Base-by-base conservation (phyloP, 1,284 basidiomycete species). In the Athelia sp. region DNA sequence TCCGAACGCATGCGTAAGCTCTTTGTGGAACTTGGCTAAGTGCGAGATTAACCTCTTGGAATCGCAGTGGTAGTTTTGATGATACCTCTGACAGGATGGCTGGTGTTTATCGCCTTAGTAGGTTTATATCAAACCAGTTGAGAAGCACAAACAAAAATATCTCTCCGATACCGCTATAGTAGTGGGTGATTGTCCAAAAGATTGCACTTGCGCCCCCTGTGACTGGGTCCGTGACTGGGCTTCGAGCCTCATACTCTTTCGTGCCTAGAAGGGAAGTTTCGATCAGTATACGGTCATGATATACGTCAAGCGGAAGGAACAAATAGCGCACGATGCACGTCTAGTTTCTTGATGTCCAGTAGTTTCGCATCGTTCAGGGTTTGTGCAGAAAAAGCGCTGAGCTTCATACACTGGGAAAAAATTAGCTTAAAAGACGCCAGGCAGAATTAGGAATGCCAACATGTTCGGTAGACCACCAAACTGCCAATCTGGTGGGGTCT, bases 391-490 rank as follows among this genome's bases (percentile, higher is more conserved):
- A 78, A 74, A 6, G 71, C 74, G 44, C 77, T 79, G 4, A 85
- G 66, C 46, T 75, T 73, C 19, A 82, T 55, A 50, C 68, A 78
- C 74, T 78, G 47, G 42, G 26, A 45, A 42, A 17, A 23, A 43
- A 36, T 6, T 6, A 34, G n/a, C n/a, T 22, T 32, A 34, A 14
- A 10, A 43, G 15, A 35, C 6, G 23, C 31, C 40, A 50, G 23
- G 24, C 42, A 48, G n/a, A 10, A 45, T 6, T 11, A 18, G 17
- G 15, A 40, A 34, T 31, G 62, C 65, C 3, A 50, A 74, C 75
- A 53, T 76, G 66, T 48, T 74, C 67, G 6, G 74, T 71, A 2
- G 74, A 79, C 76, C 78, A 84, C 82, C 81, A 85, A 1, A 78
- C 67, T 0, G 81, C 82, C 6, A 76, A 52, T 34, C 68, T 67